These are phyloP conservation scores for Chionographis japonica DNA, from an alignment of 106 monocot genomes.

Conservation along the genomic window DNA sequence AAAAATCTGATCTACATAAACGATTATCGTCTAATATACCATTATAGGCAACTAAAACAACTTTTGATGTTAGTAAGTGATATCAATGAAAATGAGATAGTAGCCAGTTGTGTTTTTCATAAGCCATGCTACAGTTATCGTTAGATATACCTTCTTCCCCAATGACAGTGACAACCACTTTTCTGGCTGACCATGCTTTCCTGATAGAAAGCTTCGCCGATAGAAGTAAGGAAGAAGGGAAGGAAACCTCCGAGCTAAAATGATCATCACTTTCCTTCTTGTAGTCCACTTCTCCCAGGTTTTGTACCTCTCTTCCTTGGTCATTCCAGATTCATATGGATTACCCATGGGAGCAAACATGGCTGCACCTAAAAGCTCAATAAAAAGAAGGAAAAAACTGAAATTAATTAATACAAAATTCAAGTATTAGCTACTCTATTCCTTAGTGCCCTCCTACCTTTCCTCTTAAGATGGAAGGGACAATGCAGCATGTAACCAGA, in stretches of 20 bases:
- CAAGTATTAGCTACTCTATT: not conserved
- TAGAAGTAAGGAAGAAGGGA: slow-evolving; percentile 77
- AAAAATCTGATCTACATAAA: too few relatives aligned
- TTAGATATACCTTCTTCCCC: slow-evolving; percentile 66
- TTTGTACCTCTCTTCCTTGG: slow-evolving; percentile 79
- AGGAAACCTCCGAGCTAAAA: slow-evolving; percentile 82
- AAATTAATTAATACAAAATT: not conserved
- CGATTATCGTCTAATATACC: too few relatives aligned
- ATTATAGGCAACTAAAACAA: too few relatives aligned
- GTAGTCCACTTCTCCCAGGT: slow-evolving; percentile 85
- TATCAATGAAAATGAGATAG: too few relatives aligned
- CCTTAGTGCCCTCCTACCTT: too few relatives aligned
- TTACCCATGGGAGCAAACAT: slow-evolving; percentile 87
- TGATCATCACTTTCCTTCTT: slow-evolving; percentile 80
- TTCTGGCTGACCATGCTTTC: slow-evolving; percentile 68
- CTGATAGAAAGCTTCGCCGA: slow-evolving; percentile 73
- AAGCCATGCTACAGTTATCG: not conserved
- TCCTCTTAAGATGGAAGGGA: too few relatives aligned
- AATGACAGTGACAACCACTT: slow-evolving; percentile 76
- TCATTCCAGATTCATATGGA: slow-evolving; percentile 84
- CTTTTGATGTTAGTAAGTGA: too few relatives aligned
- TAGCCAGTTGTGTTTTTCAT: too few relatives aligned
- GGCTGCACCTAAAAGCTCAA: slow-evolving; percentile 63
- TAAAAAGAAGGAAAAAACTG: slow-evolving; percentile 6
- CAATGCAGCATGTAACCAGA: too few relatives aligned